A percentile compares a stretch with the other conserved stretches of the same genome.
phyloP scores from a whole-genome alignment of 768 basidiomycete genomes.

The Royoungia palumana region DNA sequence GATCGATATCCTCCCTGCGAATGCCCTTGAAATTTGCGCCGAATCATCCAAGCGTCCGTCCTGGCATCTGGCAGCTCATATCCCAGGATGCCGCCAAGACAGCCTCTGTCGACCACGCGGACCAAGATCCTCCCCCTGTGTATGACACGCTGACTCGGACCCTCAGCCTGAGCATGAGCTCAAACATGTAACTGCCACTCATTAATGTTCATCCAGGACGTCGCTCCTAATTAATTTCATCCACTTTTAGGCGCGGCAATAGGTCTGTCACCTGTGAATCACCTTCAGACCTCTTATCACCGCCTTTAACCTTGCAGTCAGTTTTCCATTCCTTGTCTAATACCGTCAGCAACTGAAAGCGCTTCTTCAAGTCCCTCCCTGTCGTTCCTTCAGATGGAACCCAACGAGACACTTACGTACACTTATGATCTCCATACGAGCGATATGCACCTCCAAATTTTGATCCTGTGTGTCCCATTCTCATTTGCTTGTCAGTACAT shows the following conservation, averaged over 20 bases:
- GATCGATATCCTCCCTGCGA: not conserved
- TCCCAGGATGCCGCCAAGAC: slow-evolving; percentile 11
- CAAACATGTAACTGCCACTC: slow-evolving; percentile 3
- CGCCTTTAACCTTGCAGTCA: not conserved
- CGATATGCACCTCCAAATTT: slow-evolving; percentile 44
- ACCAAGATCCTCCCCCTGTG: slow-evolving; percentile 18
- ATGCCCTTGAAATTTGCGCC: not conserved
- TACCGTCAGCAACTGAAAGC: slow-evolving; percentile 6
- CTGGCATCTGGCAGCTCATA: slow-evolving; percentile 24
- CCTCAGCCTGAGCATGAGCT: not conserved
- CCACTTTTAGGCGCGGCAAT: not conserved
- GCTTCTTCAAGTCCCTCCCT: slow-evolving; percentile 10
- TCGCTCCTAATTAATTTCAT: not conserved
- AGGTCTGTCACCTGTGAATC: slow-evolving; percentile 7
- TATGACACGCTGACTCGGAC: slow-evolving; percentile 15
- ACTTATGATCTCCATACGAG: slow-evolving; percentile 47
- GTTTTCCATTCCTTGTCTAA: not conserved
- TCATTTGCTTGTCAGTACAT: not conserved
- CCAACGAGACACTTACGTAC: slow-evolving; percentile 32
- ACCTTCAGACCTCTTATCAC: slow-evolving; percentile 7
- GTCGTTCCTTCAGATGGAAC: slow-evolving; percentile 26
- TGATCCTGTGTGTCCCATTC: slow-evolving; percentile 44
- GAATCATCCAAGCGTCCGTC: slow-evolving; percentile 12
- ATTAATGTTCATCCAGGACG: not conserved
- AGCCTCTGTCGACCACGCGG: not conserved